Conservation (phyloP, 805 yeast species). For the Kuraishia floccosa region DNA sequence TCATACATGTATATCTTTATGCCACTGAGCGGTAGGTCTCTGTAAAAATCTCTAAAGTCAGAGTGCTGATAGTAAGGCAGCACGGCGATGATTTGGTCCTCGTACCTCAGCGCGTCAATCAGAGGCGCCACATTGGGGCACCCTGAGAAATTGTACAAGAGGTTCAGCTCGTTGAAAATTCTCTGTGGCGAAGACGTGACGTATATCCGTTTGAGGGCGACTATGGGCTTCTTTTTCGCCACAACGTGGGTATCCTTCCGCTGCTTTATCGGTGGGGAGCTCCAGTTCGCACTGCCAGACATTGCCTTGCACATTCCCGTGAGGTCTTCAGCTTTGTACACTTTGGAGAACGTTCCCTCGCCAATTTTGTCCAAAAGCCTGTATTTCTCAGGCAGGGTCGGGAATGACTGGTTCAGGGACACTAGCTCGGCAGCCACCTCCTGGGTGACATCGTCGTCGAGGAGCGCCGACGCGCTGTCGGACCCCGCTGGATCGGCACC, state of each 20-base stretch:
- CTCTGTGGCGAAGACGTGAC: constrained; percentile 93
- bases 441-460: constrained; percentile 10
- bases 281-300: constrained; percentile 15
- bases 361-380: constrained; percentile 43
- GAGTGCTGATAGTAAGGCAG: constrained; percentile 86
- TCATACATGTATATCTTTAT: constrained; percentile 75
- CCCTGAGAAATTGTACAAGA: constrained; percentile 59
- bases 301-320: constrained; percentile 9
- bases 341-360: constrained; percentile 77
- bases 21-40: constrained; percentile 70
- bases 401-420: constrained; percentile 15
- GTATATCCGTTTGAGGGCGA: constrained; percentile 87
- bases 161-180: constrained; percentile 76
- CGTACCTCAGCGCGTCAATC: constrained; percentile 74
- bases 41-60: constrained; percentile 79
- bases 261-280: constrained; percentile 15
- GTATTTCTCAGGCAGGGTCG: constrained; percentile 20
- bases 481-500: too few relatives aligned
- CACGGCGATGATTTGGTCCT: constrained; percentile 90
- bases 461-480: too few relatives aligned
- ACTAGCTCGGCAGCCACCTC: constrained; percentile 22
- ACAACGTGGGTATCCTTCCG: constrained; percentile 12
- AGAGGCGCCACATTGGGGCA: constrained; percentile 77
- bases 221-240: constrained; percentile 30
- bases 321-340: constrained; percentile 44